phyloP scores from a whole-genome alignment of 805 yeast species.

The Vanderwaltozyma tropicalis region DNA sequence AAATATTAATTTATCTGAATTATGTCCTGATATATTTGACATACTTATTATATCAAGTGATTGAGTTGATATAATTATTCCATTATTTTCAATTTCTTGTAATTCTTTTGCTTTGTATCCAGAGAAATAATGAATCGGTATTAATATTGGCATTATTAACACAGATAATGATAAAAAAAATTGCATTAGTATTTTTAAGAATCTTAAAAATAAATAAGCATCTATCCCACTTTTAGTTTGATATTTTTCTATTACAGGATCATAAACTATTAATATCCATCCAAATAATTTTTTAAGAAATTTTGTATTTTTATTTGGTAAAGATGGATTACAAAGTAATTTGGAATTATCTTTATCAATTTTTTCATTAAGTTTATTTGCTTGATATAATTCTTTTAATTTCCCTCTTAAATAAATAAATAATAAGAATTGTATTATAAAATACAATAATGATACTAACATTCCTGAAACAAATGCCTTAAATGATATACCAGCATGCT shows the following conservation, averaged over 20 bases:
- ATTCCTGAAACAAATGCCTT: constrained; percentile 47
- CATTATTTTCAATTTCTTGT: constrained; percentile 1
- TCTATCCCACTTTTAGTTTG: constrained; percentile 45
- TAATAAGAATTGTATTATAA: constrained; percentile 39
- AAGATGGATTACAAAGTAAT: constrained; percentile 14
- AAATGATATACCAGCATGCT: constrained; percentile 47
- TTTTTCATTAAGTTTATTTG: constrained; percentile 29
- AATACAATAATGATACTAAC: constrained; percentile 42
- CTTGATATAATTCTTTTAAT: constrained; percentile 42
- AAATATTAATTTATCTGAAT: constrained; percentile 41
- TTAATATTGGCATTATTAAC: constrained; percentile 45
- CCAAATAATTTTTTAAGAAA: constrained; percentile 23
- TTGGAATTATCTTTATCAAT: background rate
- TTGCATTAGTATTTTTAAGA: constrained; percentile 39
- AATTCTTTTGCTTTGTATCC: constrained; percentile 1
- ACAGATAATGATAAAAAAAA: constrained; percentile 45
- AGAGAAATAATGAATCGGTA: constrained; percentile 48
- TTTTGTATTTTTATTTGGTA: background rate
- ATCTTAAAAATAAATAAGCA: constrained; percentile 63
- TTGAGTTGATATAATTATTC: background rate
- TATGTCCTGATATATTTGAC: constrained; percentile 51
- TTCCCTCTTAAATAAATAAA: constrained; percentile 32
- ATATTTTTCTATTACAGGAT: constrained; percentile 35
- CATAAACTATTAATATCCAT: constrained; percentile 44
- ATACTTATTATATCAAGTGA: constrained; percentile 56